Evolutionary conservation across 805 yeast species (phyloP), one percentile per base, ranked within the genome.

Genomic region (Cyberlindnera saturnus): DNA sequence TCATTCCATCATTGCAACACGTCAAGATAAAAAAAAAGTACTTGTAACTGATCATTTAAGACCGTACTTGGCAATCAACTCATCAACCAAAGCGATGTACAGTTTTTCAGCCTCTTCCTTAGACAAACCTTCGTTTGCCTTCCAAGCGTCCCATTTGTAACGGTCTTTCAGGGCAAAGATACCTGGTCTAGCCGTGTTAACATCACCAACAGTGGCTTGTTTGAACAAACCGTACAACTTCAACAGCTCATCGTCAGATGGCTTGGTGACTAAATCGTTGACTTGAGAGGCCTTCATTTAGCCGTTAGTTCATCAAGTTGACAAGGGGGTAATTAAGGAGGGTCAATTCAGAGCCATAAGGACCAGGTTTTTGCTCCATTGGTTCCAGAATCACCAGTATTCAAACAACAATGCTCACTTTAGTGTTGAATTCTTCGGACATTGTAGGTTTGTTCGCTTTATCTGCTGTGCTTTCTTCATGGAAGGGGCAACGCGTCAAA

Each of bases 61-160:
- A 40, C 67, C 63, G 63, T 77, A 75, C 58, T 75, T 75, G 42
- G 71, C 76, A 46, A 76, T 65, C 69, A 86, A 71, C 60, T 75
- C 76, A 53, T 78, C 79, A 42, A 79, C 91, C 36, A 84, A 68
- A 9, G 63, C 82, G 59, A 85, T 85, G 71, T 85, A 79, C 66
- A 88, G 74, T 56, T 74, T 51, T 74, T 91, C 98, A 47, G 99
- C 99, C 31, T 88, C 97, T 55, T 79, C 95, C 67, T 85, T 86
- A 34, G 88, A 67, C 48, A 77, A 77, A 45, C 99, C 99, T 71
- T 86, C 84, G 60, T 82, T 71, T 57, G 80, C 81, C 59, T 82
- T 82, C 98, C 98, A 93, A 8, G 98, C 77, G 63, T 90, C 91
- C 98, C 98, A 93, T 75, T 93, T 93, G 78, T 86, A 86, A 70